A percentile compares a stretch with the other conserved stretches of the same genome.
Evolutionary conservation across 371 early-diverging fungal genomes (phyloP).

Genomic region (Mortierella sp.): DNA sequence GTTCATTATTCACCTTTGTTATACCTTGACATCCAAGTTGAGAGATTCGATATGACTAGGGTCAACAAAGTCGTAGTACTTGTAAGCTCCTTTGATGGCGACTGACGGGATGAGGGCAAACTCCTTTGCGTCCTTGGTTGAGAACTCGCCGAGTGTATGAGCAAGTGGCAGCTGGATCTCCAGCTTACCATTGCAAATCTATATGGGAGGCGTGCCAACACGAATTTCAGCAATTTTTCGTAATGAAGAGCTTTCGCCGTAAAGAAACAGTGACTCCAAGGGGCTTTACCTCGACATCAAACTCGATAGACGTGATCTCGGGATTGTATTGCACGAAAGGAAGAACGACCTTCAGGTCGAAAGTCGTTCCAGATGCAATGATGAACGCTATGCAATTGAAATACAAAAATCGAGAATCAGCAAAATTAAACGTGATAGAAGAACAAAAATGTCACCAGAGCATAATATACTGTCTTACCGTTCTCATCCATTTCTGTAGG

Average conservation of each 20-base stretch:
- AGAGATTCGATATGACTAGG: slow-evolving; percentile 72
- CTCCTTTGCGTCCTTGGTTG: slow-evolving; percentile 68
- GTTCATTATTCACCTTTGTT: background rate
- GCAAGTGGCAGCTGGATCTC: slow-evolving; percentile 76
- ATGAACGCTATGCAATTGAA: slow-evolving; percentile 66
- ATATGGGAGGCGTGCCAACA: background rate
- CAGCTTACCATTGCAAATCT: slow-evolving; percentile 67
- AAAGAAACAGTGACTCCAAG: too few relatives aligned
- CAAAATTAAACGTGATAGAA: background rate
- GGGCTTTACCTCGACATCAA: slow-evolving; percentile 65
- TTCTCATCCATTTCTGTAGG: slow-evolving; percentile 82
- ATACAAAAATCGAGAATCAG: background rate
- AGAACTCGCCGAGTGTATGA: slow-evolving; percentile 80
- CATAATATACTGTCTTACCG: slow-evolving; percentile 62
- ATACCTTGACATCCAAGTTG: slow-evolving; percentile 74
- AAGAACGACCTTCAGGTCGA: slow-evolving; percentile 63
- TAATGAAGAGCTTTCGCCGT: background rate
- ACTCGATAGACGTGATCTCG: slow-evolving; percentile 67
- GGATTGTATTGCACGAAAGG: slow-evolving; percentile 76
- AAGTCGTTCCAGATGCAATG: slow-evolving; percentile 62
- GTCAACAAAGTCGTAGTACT: slow-evolving; percentile 71
- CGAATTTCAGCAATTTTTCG: background rate
- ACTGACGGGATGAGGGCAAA: slow-evolving; percentile 68
- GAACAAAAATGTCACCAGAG: background rate
- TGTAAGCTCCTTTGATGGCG: slow-evolving; percentile 73